A percentile compares a stretch with the other conserved stretches of the same genome.
Conservation (phyloP, 148 eudicot species). For the Cornus florida region DNA sequence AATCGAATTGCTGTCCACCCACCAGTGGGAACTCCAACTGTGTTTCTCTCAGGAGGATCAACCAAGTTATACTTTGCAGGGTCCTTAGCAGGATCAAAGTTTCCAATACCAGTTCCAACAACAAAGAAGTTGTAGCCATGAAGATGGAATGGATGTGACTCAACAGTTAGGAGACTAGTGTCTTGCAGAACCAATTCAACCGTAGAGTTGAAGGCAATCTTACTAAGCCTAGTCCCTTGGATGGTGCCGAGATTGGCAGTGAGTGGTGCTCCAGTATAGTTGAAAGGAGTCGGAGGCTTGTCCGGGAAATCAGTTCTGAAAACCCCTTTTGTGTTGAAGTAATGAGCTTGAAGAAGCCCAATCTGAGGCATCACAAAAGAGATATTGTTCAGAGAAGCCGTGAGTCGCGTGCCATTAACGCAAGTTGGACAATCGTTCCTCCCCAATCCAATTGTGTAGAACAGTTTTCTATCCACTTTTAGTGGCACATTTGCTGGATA, state of each 20-base stretch:
- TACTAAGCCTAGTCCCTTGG: constrained; percentile 37
- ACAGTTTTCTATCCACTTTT: constrained; percentile 45
- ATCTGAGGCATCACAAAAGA: constrained; percentile 59
- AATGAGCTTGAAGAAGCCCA: constrained; percentile 58
- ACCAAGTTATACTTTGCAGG: constrained; percentile 53
- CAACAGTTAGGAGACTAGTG: constrained; percentile 44
- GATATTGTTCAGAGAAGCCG: constrained; percentile 63
- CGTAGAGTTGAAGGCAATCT: constrained; percentile 48
- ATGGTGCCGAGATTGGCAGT: constrained; percentile 45
- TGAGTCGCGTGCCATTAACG: constrained; percentile 40
- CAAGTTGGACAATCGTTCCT: constrained; percentile 46
- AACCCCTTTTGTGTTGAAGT: constrained; percentile 41
- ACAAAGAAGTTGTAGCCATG: constrained; percentile 62
- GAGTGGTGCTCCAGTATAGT: constrained; percentile 60
- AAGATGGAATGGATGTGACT: constrained; percentile 59
- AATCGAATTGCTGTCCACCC: constrained; percentile 70
- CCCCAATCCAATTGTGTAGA: constrained; percentile 42
- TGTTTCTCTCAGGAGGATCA: constrained; percentile 62
- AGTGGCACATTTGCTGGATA: constrained; percentile 58
- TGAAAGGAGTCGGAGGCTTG: constrained; percentile 41
- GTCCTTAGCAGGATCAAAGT: constrained; percentile 43
- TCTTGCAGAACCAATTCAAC: constrained; percentile 56
- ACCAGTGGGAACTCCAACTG: constrained; percentile 61
- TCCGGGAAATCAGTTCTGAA: constrained; percentile 57
- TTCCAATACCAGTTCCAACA: constrained; percentile 62